phyloP scores from a whole-genome alignment of 768 basidiomycete genomes.

The Collybiopsis confluens region DNA sequence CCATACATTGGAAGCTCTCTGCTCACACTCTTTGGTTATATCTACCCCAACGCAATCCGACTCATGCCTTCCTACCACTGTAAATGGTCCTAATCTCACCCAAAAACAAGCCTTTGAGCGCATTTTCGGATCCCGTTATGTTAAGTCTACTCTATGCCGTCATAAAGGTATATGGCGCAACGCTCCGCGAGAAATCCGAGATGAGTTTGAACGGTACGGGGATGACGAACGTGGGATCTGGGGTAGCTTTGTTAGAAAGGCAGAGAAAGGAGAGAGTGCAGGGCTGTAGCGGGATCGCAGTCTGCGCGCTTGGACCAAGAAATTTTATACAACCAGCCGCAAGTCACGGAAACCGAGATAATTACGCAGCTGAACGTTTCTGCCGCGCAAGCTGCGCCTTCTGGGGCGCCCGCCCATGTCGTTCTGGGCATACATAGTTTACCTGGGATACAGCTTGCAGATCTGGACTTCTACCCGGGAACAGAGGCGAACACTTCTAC shows the following conservation, averaged over 20 bases:
- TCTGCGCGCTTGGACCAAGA: too few relatives aligned
- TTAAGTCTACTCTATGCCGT: slow-evolving; percentile 70
- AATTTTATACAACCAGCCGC: too few relatives aligned
- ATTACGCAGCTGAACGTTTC: too few relatives aligned
- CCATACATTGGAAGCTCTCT: slow-evolving; percentile 31
- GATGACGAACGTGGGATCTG: slow-evolving; percentile 56
- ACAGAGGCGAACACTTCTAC: too few relatives aligned
- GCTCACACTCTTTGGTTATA: slow-evolving; percentile 28
- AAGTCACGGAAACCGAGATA: too few relatives aligned
- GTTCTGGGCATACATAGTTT: too few relatives aligned
- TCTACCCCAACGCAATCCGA: slow-evolving; percentile 31
- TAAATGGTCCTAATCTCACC: slow-evolving; percentile 31
- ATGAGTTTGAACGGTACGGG: slow-evolving; percentile 53
- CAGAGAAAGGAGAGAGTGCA: slow-evolving; percentile 28
- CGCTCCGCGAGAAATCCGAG: slow-evolving; percentile 42
- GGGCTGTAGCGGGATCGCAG: too few relatives aligned
- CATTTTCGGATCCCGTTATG: slow-evolving; percentile 66
- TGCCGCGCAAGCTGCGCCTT: too few relatives aligned
- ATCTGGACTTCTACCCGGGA: too few relatives aligned
- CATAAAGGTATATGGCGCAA: slow-evolving; percentile 67
- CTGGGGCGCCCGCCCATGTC: too few relatives aligned
- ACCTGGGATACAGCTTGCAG: too few relatives aligned
- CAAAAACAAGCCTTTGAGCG: slow-evolving; percentile 68
- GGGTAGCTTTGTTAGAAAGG: slow-evolving; percentile 64
- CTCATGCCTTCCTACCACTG: slow-evolving; percentile 22